Evolutionary conservation across 306 rosid species (phyloP).

Genomic region (Ceratonia siliqua): DNA sequence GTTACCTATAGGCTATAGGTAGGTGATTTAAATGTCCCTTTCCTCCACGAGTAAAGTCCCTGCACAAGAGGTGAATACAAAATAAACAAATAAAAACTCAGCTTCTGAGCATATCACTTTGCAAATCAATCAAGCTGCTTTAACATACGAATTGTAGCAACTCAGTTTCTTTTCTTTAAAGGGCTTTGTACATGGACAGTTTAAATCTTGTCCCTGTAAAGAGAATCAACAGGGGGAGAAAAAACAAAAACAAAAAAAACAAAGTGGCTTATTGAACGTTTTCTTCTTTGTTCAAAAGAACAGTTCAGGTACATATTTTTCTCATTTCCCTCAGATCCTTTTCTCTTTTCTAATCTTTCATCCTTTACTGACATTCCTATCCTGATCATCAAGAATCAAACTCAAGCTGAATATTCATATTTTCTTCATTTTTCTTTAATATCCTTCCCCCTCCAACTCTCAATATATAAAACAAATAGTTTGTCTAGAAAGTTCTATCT

Average conservation of each 20-base stretch:
- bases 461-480: background rate
- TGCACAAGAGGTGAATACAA: conserved; percentile 4
- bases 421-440: background rate
- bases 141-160: background rate
- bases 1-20: conserved; percentile 12
- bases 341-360: conserved; percentile 6
- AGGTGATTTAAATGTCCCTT: conserved; percentile 29
- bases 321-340: background rate
- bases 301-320: background rate
- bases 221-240: conserved; percentile 20
- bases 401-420: background rate
- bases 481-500: background rate
- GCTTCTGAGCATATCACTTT: background rate
- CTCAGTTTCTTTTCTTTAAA: conserved; percentile 25
- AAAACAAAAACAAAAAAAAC: background rate
- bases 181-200: conserved; percentile 18
- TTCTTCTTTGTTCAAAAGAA: conserved; percentile 6
- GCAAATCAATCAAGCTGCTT: conserved; percentile 3
- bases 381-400: background rate
- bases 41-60: conserved; percentile 26
- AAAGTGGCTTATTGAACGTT: conserved; percentile 24
- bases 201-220: conserved; percentile 29
- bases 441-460: background rate
- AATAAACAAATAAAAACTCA: background rate
- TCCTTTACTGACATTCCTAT: conserved; percentile 12